Base-by-base conservation (phyloP, 208 protist genomes). In the Angomonas desouzai region DNA sequence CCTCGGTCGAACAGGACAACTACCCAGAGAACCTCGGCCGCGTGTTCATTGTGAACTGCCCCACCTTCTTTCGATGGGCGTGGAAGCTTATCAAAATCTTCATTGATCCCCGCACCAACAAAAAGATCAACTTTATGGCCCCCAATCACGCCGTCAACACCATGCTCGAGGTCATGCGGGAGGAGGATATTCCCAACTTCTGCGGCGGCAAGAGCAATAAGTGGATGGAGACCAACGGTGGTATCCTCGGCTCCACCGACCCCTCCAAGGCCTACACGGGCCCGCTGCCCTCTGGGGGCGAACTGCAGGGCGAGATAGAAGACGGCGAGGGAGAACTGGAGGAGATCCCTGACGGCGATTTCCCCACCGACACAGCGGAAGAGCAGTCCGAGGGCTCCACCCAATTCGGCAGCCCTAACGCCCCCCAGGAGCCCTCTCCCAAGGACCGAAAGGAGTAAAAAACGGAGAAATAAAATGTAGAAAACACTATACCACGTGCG, bases 1-100 rank as follows among this genome's bases (percentile, higher is more conserved):
- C 81, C 7, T 64, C 72, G 10, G 67, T 91, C 25, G 84, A 91
- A 67, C 87, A 94, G 72, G 83, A 90, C 53, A 94, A 94, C 73
- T 94, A 94, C 74, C 87, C 87, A 2, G 87, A 94, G 65, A 83
- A 91, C 55, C 67, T 91, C 30, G 85, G 77, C 25, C 70, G 85
- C 30, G 68, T 83, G 23, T 87, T 94, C 38, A 81, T 94, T 57
- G 80, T 94, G 40, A 94, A 91, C 75, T 87, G 80, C 74, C 80
- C 84, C 1, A 62, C 59, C 29, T 84, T 94, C 51, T 91, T 91
- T 62, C 74, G 76, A 49, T 62, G 82, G 29, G 74, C 78, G 13
- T 94, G 87, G 85, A 89, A 87, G 60, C 59, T 94, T 48, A 59
- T 91, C 25, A 85, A 86, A 68, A 67, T 90, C 51, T 94, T 94